phyloP scores from a whole-genome alignment of 805 yeast species.

The Candida insectorum region DNA sequence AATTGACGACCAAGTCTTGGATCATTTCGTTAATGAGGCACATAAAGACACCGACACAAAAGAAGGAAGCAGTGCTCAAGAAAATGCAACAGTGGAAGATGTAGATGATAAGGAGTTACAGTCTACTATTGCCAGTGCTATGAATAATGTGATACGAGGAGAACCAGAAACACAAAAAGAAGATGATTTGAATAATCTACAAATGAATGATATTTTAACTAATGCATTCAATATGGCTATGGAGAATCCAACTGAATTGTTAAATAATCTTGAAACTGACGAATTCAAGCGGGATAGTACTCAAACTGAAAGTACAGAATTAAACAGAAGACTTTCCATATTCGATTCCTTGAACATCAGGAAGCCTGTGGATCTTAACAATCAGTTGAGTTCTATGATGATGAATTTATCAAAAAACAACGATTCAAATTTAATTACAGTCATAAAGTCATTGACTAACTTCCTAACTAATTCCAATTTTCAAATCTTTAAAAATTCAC shows the following conservation, averaged over 20 bases:
- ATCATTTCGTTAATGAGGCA: constrained; percentile 34
- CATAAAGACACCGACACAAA: constrained; percentile 14
- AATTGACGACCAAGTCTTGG: constrained; percentile 33
- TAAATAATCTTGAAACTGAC: constrained; percentile 33
- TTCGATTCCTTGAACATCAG: constrained; percentile 3
- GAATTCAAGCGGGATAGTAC: constrained; percentile 19
- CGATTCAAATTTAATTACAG: constrained; percentile 7
- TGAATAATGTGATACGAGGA: constrained; percentile 40
- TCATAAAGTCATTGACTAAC: constrained; percentile 12
- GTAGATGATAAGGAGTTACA: constrained; percentile 28
- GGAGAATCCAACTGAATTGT: constrained; percentile 53
- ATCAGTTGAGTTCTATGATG: constrained; percentile 22
- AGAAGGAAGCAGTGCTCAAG: constrained; percentile 1
- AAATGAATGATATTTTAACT: constrained; percentile 68
- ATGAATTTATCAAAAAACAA: constrained; percentile 7
- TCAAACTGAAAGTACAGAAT: constrained; percentile 27
- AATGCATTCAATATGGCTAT: constrained; percentile 76
- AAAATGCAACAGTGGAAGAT: neutral
- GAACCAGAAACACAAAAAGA: constrained; percentile 6
- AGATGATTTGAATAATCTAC: constrained; percentile 48
- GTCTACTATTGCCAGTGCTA: constrained; percentile 54
- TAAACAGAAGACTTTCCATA: constrained; percentile 3
- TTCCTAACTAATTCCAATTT: constrained; percentile 13
- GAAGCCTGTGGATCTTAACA: constrained; percentile 13
- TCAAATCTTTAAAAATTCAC: constrained; percentile 13